A percentile compares a stretch with the other conserved stretches of the same genome.
These are phyloP conservation scores for Ceratobasidium papillatum DNA, from an alignment of 1,284 basidiomycete genomes.

Conservation along the genomic window DNA sequence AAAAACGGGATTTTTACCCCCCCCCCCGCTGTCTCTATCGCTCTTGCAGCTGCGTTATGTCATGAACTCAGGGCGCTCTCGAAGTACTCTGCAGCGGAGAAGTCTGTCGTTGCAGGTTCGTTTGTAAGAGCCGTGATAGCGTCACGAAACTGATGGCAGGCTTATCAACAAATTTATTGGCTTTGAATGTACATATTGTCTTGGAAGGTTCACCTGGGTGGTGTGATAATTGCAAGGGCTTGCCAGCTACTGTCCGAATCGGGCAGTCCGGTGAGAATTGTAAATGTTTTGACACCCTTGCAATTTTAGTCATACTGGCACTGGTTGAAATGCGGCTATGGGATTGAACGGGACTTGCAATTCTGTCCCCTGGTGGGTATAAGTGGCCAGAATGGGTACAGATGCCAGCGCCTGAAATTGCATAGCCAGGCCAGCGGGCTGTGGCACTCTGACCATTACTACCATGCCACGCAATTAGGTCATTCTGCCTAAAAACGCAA, in stretches of 20 bases:
- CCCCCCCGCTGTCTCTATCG: too few species aligned
- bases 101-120: too few species aligned
- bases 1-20: too few species aligned
- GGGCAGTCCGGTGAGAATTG: neutral
- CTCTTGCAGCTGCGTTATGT: too few species aligned
- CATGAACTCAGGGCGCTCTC: too few species aligned
- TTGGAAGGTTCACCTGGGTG: neutral
- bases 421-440: neutral
- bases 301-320: neutral
- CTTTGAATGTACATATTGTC: neutral
- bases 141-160: neutral
- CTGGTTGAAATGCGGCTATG: neutral
- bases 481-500: neutral
- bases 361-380: neutral
- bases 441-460: neutral
- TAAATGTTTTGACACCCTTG: neutral
- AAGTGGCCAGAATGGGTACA: neutral
- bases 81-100: too few species aligned
- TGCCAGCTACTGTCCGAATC: conserved; percentile 2
- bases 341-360: neutral
- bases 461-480: neutral
- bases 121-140: too few species aligned
- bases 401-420: neutral
- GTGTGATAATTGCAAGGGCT: neutral
- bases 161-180: neutral